Evolutionary conservation across 2,329 filamentous ascomycete genomes (phyloP).

Genomic region (Fusarium sp.): DNA sequence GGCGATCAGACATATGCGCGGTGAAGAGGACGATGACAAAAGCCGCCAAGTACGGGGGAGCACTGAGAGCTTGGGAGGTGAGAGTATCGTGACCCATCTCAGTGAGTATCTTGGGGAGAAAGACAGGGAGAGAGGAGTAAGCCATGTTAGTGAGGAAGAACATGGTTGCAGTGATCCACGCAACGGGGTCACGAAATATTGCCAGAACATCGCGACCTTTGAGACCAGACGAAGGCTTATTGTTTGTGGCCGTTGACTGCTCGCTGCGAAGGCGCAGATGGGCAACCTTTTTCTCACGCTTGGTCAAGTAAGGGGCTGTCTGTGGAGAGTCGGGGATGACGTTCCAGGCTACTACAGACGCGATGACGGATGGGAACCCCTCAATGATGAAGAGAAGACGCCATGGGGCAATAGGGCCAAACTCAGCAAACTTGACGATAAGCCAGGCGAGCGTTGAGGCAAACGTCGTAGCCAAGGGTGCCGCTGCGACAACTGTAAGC

Average conservation of each 20-base stretch:
- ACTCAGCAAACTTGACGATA: constrained; percentile 75
- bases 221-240: constrained; percentile 52
- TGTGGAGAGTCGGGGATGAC: constrained; percentile 81
- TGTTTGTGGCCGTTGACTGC: constrained; percentile 44
- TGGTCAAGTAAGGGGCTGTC: constrained; percentile 70
- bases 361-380: constrained; percentile 83
- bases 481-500: constrained; percentile 70
- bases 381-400: constrained; percentile 86
- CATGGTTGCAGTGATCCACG: constrained; percentile 81
- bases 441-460: constrained; percentile 82
- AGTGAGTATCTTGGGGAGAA: constrained; percentile 82
- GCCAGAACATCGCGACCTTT: constrained; percentile 66
- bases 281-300: constrained; percentile 75
- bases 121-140: constrained; percentile 88
- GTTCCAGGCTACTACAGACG: constrained; percentile 78
- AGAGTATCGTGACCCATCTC: constrained; percentile 78
- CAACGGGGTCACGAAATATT: constrained; percentile 49
- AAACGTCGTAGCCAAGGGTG: constrained; percentile 80
- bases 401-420: constrained; percentile 81
- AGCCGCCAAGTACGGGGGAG: constrained; percentile 82
- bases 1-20: constrained; percentile 76
- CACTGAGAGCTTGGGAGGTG: constrained; percentile 79
- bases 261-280: constrained; percentile 71
- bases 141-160: constrained; percentile 90
- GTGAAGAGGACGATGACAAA: constrained; percentile 79